Conservation (phyloP, 805 yeast species). For the Ogataea nonfermentans region DNA sequence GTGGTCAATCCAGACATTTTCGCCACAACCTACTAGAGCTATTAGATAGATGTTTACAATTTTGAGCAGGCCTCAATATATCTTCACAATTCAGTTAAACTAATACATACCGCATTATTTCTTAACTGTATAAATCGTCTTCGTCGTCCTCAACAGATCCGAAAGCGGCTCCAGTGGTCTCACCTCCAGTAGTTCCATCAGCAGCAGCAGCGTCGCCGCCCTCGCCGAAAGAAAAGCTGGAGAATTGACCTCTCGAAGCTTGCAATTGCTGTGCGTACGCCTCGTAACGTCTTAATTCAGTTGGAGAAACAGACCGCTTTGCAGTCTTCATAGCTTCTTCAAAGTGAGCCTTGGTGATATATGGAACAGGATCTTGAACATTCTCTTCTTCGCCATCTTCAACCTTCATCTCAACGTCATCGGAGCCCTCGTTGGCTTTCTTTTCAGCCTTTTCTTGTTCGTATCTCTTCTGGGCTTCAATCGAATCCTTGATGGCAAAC, state of each 20-base stretch:
- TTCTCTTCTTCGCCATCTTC: constrained; percentile 50
- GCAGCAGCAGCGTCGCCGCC: constrained; percentile 32
- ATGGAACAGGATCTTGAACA: constrained; percentile 94
- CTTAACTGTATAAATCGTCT: constrained; percentile 41
- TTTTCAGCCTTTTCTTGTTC: constrained; percentile 53
- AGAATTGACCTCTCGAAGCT: constrained; percentile 92
- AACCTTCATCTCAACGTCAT: constrained; percentile 38
- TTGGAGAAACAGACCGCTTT: constrained; percentile 93
- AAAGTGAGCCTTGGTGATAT: constrained; percentile 86
- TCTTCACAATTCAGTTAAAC: constrained; percentile 9
- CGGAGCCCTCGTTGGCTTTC: constrained; percentile 39
- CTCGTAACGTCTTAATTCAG: constrained; percentile 97
- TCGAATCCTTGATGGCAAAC: constrained; percentile 96
- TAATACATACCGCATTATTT: constrained; percentile 4
- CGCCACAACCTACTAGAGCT: neutral
- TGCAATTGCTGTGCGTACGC: constrained; percentile 96
- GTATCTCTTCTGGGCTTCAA: constrained; percentile 68
- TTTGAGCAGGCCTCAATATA: constrained; percentile 13
- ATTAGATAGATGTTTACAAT: constrained; percentile 6
- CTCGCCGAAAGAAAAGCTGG: constrained; percentile 82
- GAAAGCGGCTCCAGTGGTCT: constrained; percentile 42
- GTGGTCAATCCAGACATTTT: constrained; percentile 13
- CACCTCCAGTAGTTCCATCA: constrained; percentile 32
- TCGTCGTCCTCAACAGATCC: constrained; percentile 50
- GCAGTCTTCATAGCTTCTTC: constrained; percentile 99